Conservation (phyloP, 164 flowering plant genomes). For the Vitis cinerea region DNA sequence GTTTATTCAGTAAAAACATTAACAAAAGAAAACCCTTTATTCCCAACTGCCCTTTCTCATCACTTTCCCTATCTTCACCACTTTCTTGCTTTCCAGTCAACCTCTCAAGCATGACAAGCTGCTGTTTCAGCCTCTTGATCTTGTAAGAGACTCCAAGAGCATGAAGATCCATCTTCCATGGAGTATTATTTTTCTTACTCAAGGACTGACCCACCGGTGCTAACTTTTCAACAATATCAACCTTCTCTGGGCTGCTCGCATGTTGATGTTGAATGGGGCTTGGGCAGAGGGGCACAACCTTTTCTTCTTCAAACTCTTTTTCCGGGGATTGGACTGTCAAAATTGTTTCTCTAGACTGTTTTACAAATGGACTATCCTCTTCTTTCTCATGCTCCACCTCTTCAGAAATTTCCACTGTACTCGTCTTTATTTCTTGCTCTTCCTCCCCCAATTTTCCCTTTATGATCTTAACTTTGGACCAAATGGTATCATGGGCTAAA, state of each 20-base stretch:
- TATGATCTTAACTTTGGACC: constrained; percentile 51
- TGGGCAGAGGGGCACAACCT: constrained; percentile 18
- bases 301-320: constrained; percentile 41
- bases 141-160: constrained; percentile 90
- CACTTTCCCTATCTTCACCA: constrained; percentile 26
- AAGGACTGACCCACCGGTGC: constrained; percentile 17
- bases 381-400: constrained; percentile 23
- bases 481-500: constrained; percentile 23
- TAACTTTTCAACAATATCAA: constrained; percentile 23
- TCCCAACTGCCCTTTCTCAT: constrained; percentile 23
- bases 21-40: constrained; percentile 38
- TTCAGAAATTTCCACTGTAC: constrained; percentile 8
- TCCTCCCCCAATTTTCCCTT: constrained; percentile 42
- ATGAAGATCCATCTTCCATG: constrained; percentile 76
- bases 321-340: constrained; percentile 34
- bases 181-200: constrained; percentile 27
- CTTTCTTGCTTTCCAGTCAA: constrained; percentile 50
- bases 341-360: constrained; percentile 21
- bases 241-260: constrained; percentile 17
- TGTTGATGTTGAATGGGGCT: constrained; percentile 20
- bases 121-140: constrained; percentile 90
- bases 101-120: constrained; percentile 78
- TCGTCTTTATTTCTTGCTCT: constrained; percentile 29
- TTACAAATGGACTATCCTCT: constrained; percentile 15
- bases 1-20: constrained; percentile 69